A percentile compares a stretch with the other conserved stretches of the same genome.
These are phyloP conservation scores for Groenewaldozyma sp. DNA, from an alignment of 1,139 yeast species.

Conservation along the genomic window DNA sequence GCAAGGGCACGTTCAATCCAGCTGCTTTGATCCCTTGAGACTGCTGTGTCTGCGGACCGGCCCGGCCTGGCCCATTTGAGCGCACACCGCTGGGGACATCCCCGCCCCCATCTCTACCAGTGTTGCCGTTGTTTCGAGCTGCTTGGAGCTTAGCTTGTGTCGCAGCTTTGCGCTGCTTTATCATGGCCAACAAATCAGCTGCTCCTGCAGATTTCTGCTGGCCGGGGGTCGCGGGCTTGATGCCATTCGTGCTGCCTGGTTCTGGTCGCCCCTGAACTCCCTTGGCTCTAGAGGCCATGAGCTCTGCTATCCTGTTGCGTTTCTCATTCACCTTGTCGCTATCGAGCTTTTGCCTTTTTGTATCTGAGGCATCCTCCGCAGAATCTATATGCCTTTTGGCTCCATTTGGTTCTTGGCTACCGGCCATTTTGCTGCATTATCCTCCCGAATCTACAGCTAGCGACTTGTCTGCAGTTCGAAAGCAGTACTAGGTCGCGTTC, in stretches of 20 bases:
- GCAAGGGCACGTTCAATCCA: slow-evolving; percentile 48
- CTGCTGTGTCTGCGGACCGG: background rate
- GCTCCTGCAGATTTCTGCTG: slow-evolving; percentile 3
- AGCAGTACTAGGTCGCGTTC: too few species aligned
- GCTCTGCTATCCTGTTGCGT: background rate
- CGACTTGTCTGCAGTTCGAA: too few species aligned
- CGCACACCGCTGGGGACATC: too few species aligned
- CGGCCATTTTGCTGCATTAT: too few species aligned
- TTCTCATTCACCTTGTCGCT: too few species aligned
- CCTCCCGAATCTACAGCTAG: too few species aligned
- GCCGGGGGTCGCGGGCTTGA: slow-evolving; percentile 1
- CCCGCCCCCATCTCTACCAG: background rate
- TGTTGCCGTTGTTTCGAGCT: background rate
- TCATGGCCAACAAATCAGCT: slow-evolving; percentile 8
- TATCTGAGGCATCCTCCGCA: too few species aligned
- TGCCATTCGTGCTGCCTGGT: background rate
- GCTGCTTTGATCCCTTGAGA: slow-evolving; percentile 19
- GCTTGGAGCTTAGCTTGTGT: slow-evolving; percentile 1
- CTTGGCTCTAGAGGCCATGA: too few species aligned
- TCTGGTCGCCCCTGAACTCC: background rate
- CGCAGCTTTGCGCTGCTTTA: slow-evolving; percentile 10
- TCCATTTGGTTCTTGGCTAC: too few species aligned
- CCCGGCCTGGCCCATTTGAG: too few species aligned
- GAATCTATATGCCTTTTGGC: too few species aligned
- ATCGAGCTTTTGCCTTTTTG: too few species aligned